These are phyloP conservation scores for Thelephora aurantiotincta DNA, from an alignment of 768 basidiomycete species.

Conservation along the genomic window DNA sequence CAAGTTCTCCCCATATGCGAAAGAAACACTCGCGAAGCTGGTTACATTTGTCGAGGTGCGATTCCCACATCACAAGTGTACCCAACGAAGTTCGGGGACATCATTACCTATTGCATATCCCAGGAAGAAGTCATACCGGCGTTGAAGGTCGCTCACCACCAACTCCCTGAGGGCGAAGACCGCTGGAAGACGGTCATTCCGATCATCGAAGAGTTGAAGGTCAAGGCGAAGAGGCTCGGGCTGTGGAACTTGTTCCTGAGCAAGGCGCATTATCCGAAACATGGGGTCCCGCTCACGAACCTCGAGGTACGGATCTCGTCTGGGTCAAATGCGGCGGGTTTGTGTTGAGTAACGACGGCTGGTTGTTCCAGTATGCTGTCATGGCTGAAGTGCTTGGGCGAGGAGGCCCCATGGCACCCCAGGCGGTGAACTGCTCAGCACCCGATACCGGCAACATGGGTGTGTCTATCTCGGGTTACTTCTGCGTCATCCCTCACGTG, in stretches of 20 bases:
- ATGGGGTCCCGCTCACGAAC: conserved; percentile 84
- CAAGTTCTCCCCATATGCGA: conserved; percentile 85
- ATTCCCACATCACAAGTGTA: neutral
- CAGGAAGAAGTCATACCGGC: conserved; percentile 87
- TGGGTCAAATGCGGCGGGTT: neutral
- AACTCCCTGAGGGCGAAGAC: conserved; percentile 59
- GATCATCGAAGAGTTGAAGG: conserved; percentile 73
- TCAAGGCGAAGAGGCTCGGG: conserved; percentile 74
- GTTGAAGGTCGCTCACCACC: conserved; percentile 59
- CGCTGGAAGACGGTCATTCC: conserved; percentile 82
- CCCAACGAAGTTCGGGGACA: neutral
- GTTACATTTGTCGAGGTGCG: conserved; percentile 73
- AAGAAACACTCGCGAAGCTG: conserved; percentile 74
- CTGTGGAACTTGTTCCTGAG: conserved; percentile 97
- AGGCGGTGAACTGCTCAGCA: conserved; percentile 87
- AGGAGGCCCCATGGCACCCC: conserved; percentile 66
- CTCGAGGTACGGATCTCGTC: conserved; percentile 51
- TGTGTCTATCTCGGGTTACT: conserved; percentile 19
- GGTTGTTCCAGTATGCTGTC: conserved; percentile 62
- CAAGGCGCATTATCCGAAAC: conserved; percentile 83
- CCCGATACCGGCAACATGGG: conserved; percentile 99
- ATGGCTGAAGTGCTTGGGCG: conserved; percentile 95
- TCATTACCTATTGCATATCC: neutral
- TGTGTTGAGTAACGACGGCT: neutral
- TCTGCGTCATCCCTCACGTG: neutral